Evolutionary conservation across 495 filamentous ascomycete genomes (phyloP).

Genomic region (Umbilicaria muhlenbergii): DNA sequence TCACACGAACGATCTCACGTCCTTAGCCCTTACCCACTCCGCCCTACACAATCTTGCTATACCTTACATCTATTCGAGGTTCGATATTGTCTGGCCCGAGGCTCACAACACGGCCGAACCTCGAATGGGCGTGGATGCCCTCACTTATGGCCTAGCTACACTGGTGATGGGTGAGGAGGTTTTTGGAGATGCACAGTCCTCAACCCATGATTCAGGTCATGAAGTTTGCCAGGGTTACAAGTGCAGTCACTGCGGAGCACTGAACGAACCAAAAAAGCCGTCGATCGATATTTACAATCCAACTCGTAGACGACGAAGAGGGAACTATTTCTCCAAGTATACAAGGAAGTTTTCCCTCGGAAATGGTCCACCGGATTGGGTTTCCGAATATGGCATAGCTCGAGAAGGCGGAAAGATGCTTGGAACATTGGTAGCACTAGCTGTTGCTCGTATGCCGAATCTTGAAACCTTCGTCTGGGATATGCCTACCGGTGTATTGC

Average conservation of each 20-base stretch:
- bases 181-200: slow-evolving; percentile 29
- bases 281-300: slow-evolving; percentile 5
- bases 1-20: slow-evolving; percentile 75
- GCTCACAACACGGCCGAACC: slow-evolving; percentile 44
- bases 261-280: slow-evolving; percentile 10
- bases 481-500: slow-evolving; percentile 81
- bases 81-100: slow-evolving; percentile 93
- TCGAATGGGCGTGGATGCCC: slow-evolving; percentile 67
- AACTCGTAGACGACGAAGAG: slow-evolving; percentile 26
- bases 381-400: slow-evolving; percentile 71
- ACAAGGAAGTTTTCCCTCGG: slow-evolving; percentile 83
- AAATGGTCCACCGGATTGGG: slow-evolving; percentile 71
- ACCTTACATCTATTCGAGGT: slow-evolving; percentile 79
- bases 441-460: slow-evolving; percentile 72
- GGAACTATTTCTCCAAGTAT: slow-evolving; percentile 73
- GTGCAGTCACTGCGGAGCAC: slow-evolving; percentile 24
- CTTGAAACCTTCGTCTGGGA: slow-evolving; percentile 92
- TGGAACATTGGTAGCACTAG: slow-evolving; percentile 75
- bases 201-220: slow-evolving; percentile 1
- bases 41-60: slow-evolving; percentile 68
- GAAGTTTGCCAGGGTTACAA: slow-evolving; percentile 2
- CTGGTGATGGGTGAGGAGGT: slow-evolving; percentile 66
- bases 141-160: slow-evolving; percentile 81
- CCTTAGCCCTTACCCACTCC: slow-evolving; percentile 70
- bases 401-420: slow-evolving; percentile 92